Conservation (phyloP, 75 land plant species). For the Picea sitchensis region DNA sequence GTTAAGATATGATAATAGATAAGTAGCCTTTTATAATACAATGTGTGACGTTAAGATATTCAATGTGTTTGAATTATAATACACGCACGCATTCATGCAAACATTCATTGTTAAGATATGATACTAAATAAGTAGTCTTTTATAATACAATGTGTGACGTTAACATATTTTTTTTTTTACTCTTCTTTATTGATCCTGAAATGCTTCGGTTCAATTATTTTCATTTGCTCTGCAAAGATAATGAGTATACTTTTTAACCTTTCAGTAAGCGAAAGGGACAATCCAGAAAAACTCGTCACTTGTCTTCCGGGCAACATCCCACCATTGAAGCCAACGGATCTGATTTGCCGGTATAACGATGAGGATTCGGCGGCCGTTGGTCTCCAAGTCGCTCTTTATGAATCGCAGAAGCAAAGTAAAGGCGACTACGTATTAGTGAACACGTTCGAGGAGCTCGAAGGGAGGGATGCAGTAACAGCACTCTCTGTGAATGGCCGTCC, state of each 20-base stretch:
- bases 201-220: neutral
- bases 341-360: neutral
- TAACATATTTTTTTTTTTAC: too few relatives aligned
- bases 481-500: neutral
- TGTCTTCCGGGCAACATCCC: constrained; percentile 6
- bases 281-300: neutral
- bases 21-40: too few relatives aligned
- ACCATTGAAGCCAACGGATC: neutral
- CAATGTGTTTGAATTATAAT: too few relatives aligned
- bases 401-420: neutral
- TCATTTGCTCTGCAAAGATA: neutral
- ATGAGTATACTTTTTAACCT: neutral
- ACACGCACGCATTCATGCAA: too few relatives aligned
- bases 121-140: too few relatives aligned
- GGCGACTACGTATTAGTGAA: neutral
- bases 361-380: neutral
- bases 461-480: neutral
- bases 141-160: too few relatives aligned
- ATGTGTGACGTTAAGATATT: too few relatives aligned
- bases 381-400: neutral
- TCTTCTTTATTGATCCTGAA: neutral
- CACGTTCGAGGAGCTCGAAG: constrained; percentile 9
- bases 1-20: too few relatives aligned
- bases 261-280: neutral
- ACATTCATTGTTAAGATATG: too few relatives aligned